These are phyloP conservation scores for Amaranthus hypochondriacus DNA, from an alignment of 148 eudicot species.

Conservation along the genomic window DNA sequence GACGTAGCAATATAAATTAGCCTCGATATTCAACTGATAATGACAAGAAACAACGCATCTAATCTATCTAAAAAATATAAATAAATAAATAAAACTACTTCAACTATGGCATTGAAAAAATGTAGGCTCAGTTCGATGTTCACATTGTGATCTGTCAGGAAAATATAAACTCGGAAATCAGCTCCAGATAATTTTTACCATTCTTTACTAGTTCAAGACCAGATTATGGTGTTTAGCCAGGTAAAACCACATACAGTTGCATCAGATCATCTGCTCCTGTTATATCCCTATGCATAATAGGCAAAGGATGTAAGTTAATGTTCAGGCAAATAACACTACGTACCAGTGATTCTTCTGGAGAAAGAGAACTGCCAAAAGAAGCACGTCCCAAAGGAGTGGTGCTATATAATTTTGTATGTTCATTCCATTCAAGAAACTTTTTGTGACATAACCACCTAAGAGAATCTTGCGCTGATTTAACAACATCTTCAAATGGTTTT, in stretches of 20 bases:
- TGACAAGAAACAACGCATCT: neutral
- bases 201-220: neutral
- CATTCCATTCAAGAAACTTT: conserved; percentile 94
- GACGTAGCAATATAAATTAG: neutral
- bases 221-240: neutral
- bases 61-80: neutral
- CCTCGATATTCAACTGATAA: neutral
- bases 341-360: conserved; percentile 98
- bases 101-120: neutral
- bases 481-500: conserved; percentile 95
- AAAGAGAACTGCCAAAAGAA: conserved; percentile 90
- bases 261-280: neutral
- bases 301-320: neutral
- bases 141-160: neutral
- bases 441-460: conserved; percentile 90
- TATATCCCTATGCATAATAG: neutral
- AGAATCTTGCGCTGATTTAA: conserved; percentile 96
- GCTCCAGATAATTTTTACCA: neutral
- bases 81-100: neutral
- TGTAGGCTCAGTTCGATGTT: neutral
- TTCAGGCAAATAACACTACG: conserved; percentile 20
- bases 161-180: neutral
- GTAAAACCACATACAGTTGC: neutral
- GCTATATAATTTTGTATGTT: conserved; percentile 83
- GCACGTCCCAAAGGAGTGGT: conserved; percentile 94